Base-by-base conservation (phyloP, 2,329 filamentous ascomycete genomes). In the Neonectria sp. region DNA sequence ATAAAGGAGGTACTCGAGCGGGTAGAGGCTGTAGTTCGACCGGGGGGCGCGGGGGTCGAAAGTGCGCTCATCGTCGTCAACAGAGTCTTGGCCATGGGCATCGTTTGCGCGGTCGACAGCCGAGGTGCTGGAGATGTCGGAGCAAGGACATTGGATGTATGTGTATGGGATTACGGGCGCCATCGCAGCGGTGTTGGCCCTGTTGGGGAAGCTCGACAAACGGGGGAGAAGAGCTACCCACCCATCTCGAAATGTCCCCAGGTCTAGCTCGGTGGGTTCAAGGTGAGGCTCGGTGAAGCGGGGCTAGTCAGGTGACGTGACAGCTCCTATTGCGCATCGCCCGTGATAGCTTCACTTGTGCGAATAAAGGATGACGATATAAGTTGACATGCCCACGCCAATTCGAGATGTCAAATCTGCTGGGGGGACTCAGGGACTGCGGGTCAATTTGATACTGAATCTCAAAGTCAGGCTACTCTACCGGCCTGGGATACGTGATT, bases 1-100 rank as follows among this genome's bases (percentile, higher is more conserved):
- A 84, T 97, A 99, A 46, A 98, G 88, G 29, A 99, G 89, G 78
- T 98, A 92, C 77, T 98, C 95, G 51, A 98, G 90, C 1, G 96
- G 95, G 78, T 95, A 98, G 35, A 99, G 86, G 72, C 94, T 95
- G 85, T 94, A 98, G 80, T 95, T 96, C 65, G 96, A 93, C 43
- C 95, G 91, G 17, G 93, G 89, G 68, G 92, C 91, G 74, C 93
- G 91, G 2, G 96, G 95, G 78, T 99, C 93, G 80, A 99, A 97
- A 4, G 93, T 92, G 68, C 88, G 86, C 65, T 94, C 93, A 71
- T 94, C 92, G 66, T 93, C 91, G 57, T 94, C 91, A 31, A 88
- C 79, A 59, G 81, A 82, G 46, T 80, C 75, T 43, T 74, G 71
- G 43, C 71, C 69, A 24, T 74, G 70, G 6, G 79, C 73, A 11